These are phyloP conservation scores for Aspergillus texensis DNA, from an alignment of 2,329 filamentous ascomycete genomes.

Conservation along the genomic window DNA sequence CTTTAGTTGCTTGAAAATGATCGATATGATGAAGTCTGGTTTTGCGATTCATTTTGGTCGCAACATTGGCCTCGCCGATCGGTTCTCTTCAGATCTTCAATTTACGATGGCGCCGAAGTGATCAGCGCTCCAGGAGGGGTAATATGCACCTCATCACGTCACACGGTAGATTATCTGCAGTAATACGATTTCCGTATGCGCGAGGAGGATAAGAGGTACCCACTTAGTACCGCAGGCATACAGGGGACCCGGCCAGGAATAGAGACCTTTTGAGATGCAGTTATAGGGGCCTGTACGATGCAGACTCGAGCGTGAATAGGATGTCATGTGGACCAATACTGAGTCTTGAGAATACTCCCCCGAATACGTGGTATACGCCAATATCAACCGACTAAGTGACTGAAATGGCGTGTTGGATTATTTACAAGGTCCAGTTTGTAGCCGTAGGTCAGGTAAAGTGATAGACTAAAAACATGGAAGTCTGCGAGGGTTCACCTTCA, in stretches of 20 bases:
- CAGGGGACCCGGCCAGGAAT: neutral
- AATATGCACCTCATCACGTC: constrained; percentile 4
- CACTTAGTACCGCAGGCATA: neutral
- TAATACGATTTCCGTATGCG: neutral
- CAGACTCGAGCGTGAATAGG: neutral
- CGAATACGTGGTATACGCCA: too few relatives aligned
- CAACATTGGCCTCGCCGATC: neutral
- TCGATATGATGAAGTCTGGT: neutral
- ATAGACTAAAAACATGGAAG: neutral
- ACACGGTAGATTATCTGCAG: neutral
- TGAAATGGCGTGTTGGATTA: neutral
- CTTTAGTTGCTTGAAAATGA: neutral
- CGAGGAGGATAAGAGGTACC: neutral
- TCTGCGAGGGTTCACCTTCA: neutral
- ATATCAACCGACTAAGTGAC: neutral
- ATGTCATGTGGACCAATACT: neutral
- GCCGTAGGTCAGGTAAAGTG: neutral
- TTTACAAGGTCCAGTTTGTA: neutral
- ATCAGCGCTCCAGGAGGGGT: neutral
- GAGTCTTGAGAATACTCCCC: too few relatives aligned
- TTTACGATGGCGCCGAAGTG: neutral
- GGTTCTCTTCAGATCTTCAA: neutral
- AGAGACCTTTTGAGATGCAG: neutral
- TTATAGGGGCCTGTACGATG: neutral
- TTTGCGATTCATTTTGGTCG: neutral